Evolutionary conservation across 75 land plant genomes (phyloP).

Genomic region (Ceratopteris richardii): DNA sequence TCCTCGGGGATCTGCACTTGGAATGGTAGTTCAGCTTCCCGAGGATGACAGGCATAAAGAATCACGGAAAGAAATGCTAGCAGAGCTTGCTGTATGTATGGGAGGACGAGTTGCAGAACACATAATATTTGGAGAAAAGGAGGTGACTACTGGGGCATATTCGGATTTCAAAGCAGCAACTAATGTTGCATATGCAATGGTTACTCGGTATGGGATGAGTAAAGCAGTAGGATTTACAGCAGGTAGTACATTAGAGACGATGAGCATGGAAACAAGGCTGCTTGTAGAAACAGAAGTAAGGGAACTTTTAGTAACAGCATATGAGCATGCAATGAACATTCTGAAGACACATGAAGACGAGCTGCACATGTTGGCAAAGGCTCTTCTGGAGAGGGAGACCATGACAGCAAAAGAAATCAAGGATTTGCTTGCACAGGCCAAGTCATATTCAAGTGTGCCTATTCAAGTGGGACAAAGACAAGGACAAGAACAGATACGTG

Average conservation of each 20-base stretch:
- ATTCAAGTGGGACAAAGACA: too few relatives aligned
- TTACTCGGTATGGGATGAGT: slow-evolving; percentile 98
- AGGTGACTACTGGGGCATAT: slow-evolving; percentile 90
- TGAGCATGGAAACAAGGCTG: slow-evolving; percentile 93
- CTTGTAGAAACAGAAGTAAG: slow-evolving; percentile 89
- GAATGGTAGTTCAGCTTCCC: slow-evolving; percentile 95
- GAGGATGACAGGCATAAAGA: slow-evolving; percentile 84
- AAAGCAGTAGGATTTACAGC: slow-evolving; percentile 72
- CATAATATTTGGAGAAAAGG: slow-evolving; percentile 92
- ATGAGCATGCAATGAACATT: slow-evolving; percentile 77
- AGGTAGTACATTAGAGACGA: slow-evolving; percentile 70
- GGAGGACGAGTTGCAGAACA: slow-evolving; percentile 98
- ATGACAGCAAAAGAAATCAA: slow-evolving; percentile 75
- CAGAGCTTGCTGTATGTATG: slow-evolving; percentile 91
- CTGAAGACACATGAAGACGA: slow-evolving; percentile 68
- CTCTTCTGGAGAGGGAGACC: slow-evolving; percentile 85
- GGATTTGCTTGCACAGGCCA: slow-evolving; percentile 44
- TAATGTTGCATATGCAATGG: slow-evolving; percentile 75
- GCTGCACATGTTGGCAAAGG: slow-evolving; percentile 83
- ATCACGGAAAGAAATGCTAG: slow-evolving; percentile 93
- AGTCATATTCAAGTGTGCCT: slow-evolving; percentile 18
- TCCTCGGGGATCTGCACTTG: slow-evolving; percentile 88
- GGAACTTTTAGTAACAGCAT: slow-evolving; percentile 64
- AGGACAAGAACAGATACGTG: neutral
- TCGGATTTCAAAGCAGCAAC: slow-evolving; percentile 88